Conservation (phyloP, 2,329 filamentous ascomycete species). For the Chlorencoelia australis region DNA sequence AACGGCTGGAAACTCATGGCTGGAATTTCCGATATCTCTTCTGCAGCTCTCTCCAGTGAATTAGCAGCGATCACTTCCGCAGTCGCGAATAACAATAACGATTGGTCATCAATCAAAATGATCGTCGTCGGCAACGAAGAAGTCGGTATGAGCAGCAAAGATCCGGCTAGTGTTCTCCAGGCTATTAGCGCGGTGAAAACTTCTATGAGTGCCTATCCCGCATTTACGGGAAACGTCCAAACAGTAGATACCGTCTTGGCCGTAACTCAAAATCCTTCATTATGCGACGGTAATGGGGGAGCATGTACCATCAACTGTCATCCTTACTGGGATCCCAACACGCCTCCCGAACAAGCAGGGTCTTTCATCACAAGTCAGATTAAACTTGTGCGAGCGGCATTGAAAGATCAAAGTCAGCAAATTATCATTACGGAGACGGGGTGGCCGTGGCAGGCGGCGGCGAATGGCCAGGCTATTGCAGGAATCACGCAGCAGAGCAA, state of each 20-base stretch:
- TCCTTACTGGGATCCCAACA: constrained; percentile 67
- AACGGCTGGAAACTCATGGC: constrained; percentile 62
- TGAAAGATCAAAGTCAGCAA: constrained; percentile 40
- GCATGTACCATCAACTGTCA: constrained; percentile 77
- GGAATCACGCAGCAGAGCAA: constrained; percentile 52
- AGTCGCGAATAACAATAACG: constrained; percentile 44
- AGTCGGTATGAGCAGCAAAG: constrained; percentile 53
- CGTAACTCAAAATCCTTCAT: constrained; percentile 51
- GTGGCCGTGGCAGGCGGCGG: constrained; percentile 62
- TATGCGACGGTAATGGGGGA: constrained; percentile 54
- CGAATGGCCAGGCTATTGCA: constrained; percentile 61
- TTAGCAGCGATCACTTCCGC: constrained; percentile 53
- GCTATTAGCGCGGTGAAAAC: constrained; percentile 48
- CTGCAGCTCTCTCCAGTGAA: constrained; percentile 31
- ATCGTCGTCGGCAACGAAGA: constrained; percentile 75
- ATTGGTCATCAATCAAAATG: constrained; percentile 62
- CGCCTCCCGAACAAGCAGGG: constrained; percentile 51
- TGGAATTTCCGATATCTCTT: constrained; percentile 57
- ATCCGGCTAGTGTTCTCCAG: constrained; percentile 42
- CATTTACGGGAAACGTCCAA: constrained; percentile 65
- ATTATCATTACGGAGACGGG: constrained; percentile 74
- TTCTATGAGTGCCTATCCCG: constrained; percentile 47
- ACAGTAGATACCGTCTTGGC: constrained; percentile 71
- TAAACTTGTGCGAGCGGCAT: constrained; percentile 31
- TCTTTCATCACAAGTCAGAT: constrained; percentile 53